These are phyloP conservation scores for Zygnema circumcarinatum DNA, from an alignment of 139 green algal genomes.

Conservation along the genomic window DNA sequence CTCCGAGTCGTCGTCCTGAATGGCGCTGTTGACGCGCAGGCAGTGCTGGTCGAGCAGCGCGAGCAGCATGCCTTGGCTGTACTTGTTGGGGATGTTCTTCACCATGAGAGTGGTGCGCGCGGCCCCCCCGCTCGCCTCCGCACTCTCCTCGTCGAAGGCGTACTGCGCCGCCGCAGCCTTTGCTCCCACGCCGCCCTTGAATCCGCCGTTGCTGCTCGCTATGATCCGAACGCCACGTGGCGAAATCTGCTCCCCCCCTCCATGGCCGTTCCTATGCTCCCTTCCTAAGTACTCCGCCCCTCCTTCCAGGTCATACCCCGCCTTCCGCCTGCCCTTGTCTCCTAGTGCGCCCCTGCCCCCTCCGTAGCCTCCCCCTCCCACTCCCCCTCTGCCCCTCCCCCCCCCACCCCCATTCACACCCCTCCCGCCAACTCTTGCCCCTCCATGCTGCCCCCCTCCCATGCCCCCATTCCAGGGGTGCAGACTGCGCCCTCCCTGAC, in stretches of 20 bases:
- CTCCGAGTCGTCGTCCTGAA: slow-evolving; percentile 43
- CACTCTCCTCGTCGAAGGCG: not conserved
- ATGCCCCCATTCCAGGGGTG: too few relatives aligned
- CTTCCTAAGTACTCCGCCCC: too few relatives aligned
- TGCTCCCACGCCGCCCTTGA: too few relatives aligned
- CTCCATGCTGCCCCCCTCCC: too few relatives aligned
- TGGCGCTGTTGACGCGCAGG: slow-evolving; percentile 22
- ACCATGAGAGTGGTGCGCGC: slow-evolving; percentile 96
- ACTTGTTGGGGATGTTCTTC: slow-evolving; percentile 99
- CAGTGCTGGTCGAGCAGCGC: slow-evolving; percentile 81
- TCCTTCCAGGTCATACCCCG: not conserved
- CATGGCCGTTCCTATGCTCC: not conserved
- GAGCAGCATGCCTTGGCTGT: slow-evolving; percentile 95
- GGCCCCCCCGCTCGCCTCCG: not conserved
- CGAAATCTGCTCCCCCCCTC: not conserved
- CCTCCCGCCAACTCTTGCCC: too few relatives aligned
- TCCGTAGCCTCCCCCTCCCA: not conserved
- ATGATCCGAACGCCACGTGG: too few relatives aligned
- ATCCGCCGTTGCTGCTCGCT: too few relatives aligned
- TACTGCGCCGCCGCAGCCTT: not conserved
- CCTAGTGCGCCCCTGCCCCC: not conserved
- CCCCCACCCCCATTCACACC: not conserved
- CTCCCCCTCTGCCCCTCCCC: not conserved
- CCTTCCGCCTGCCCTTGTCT: not conserved
- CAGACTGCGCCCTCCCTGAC: too few relatives aligned